Base-by-base conservation (phyloP, 2,329 filamentous ascomycete species). In the Epichloe scottii region DNA sequence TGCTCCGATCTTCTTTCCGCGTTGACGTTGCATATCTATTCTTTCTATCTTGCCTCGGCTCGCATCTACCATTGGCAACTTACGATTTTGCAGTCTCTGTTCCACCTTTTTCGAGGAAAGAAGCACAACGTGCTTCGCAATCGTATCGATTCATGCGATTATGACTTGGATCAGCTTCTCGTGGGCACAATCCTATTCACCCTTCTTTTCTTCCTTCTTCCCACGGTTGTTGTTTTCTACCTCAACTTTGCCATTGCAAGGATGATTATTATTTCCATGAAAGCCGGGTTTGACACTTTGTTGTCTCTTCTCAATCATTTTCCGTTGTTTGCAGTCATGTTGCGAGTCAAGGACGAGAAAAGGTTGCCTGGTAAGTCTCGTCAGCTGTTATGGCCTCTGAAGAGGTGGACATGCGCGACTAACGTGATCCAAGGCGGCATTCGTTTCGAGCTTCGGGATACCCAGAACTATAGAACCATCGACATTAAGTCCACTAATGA, bases 51-150 rank as follows among this genome's bases (percentile, higher is more conserved):
- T 52, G 91, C 94, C 15, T 95, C 90, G 8, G 93, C 93, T 3
- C 85, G 93, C 48, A 97, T 98, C 61, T 98, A 91, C 68, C 89
- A 97, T 69, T 98, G 93, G 93, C 93, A 98, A 68, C 82, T 98
- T 54, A 95, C 87, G 3, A 97, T 98, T 55, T 85, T 98, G 57
- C 84, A 91, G 57, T 97, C 91, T 11, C 81, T 98, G n/a, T 98
- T 98, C 68, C 94, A 98, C 65, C 82, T 98, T 10, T 98, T 98
- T 65, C 87, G 91, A 34, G 94, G 93, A 53, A 97, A 96, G 72
- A 98, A 98, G 68, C 86, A 95, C 64, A 98, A 98, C 59, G 85
- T 98, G 15, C 79, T 98, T 21, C 86, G 94, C 55, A 95, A 96
- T 63, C 89, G 93, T 69, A 97, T 98, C 61, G 93, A 98, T 66